Evolutionary conservation across 23 red algal genomes (phyloP), one percentile per base, ranked within the genome.

Genomic region (Gracilaria domingensis): DNA sequence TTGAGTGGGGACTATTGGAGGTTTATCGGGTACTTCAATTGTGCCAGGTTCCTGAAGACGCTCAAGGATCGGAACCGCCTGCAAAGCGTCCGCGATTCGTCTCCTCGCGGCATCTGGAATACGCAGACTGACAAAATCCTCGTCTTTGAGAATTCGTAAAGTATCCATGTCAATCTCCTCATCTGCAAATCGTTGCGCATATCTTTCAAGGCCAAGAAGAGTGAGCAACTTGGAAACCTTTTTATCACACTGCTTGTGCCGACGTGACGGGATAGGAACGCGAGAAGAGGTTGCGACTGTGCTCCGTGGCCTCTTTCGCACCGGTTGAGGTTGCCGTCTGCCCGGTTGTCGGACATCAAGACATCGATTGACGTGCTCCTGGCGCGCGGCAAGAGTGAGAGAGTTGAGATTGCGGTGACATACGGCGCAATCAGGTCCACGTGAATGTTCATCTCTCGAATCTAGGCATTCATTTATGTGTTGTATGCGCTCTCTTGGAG

Each of bases 81-180:
- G 87, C 74, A 92, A 71, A 78, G 89, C 89, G n/a, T 92, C 89
- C 16, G 79, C 79, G 72, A 92, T 83, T 30, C 89, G 78, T 25
- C 89, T 51, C 28, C 80, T 76, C 14, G 89, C 89, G 16, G 89
- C 78, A 17, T 92, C 80, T 44, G 89, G 89, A 76, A 92, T 92
- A 23, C 67, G 66, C 38, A 92, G n/a, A 5, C 34, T 37, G 12
- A 69, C 77, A 61, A 83, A 76, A 42, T 84, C 89, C 21, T 66
- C 64, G 55, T 82, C 77, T 44, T 57, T 65, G 25, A 92, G 69
- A 54, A 92, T 61, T 12, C 89, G 59, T 57, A 92, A 59, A 3
- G 89, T 79, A 23, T 51, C 79, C n/a, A 92, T 65, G 79, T 92
- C 89, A 33, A 92, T 84, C 38, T 92, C 89, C 67, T 92, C 89